These are phyloP conservation scores for Paracoccidioides brasiliensis DNA, from an alignment of 2,329 filamentous ascomycete species.

Conservation along the genomic window DNA sequence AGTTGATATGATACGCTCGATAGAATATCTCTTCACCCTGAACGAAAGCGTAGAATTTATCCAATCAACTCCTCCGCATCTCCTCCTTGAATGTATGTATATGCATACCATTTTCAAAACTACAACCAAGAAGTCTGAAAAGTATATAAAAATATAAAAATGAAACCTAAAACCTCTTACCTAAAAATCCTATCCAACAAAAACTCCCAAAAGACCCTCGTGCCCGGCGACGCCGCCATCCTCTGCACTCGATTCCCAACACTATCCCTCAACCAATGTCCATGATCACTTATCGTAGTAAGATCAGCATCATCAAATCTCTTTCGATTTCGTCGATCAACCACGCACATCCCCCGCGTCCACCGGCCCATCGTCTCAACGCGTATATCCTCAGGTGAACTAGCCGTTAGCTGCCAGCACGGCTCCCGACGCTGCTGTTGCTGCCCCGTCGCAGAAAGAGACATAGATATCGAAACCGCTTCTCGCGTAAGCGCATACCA, in stretches of 20 bases:
- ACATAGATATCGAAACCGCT: neutral
- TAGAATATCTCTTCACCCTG: too few relatives aligned
- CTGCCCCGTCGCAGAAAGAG: constrained; percentile 1
- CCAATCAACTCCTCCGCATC: too few relatives aligned
- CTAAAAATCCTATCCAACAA: constrained; percentile 55
- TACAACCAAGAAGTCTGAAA: too few relatives aligned
- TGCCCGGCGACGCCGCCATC: constrained; percentile 56
- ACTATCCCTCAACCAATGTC: constrained; percentile 59
- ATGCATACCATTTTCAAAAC: too few relatives aligned
- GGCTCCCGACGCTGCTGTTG: neutral
- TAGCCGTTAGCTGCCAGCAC: constrained; percentile 33
- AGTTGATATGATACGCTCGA: too few relatives aligned
- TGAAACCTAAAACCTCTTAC: neutral
- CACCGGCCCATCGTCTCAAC: constrained; percentile 87
- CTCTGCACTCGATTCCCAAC: constrained; percentile 71
- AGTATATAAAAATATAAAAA: neutral
- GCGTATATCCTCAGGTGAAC: constrained; percentile 63
- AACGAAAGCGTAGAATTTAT: too few relatives aligned
- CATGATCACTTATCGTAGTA: constrained; percentile 55
- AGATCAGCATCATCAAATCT: constrained; percentile 33
- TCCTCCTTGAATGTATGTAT: too few relatives aligned
- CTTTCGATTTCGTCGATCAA: constrained; percentile 53
- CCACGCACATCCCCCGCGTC: constrained; percentile 81
- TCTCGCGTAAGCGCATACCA: constrained; percentile 58
- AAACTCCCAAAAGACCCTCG: constrained; percentile 51